Percentiles rank a stretch among this genome's conserved stretches.
Evolutionary conservation across 2,329 filamentous ascomycete genomes (phyloP).

Genomic region (Cytospora schulzeri): DNA sequence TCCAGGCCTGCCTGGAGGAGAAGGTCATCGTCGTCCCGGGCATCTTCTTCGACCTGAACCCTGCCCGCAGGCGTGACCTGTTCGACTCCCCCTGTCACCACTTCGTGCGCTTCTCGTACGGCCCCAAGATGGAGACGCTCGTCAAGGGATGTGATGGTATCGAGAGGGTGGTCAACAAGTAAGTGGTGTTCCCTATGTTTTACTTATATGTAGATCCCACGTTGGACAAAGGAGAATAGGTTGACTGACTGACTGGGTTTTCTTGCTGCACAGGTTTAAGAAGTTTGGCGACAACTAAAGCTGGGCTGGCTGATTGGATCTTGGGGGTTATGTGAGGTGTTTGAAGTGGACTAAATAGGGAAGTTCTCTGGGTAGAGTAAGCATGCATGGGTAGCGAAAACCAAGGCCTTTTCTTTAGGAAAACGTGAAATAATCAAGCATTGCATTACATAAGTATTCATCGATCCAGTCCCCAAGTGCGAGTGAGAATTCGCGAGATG

Average conservation of each 20-base stretch:
- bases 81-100: slow-evolving; percentile 96
- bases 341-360: neutral
- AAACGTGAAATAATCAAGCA: neutral
- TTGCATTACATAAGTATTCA: neutral
- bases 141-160: slow-evolving; percentile 82
- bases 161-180: slow-evolving; percentile 77
- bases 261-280: slow-evolving; percentile 28
- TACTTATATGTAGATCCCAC: too few species aligned
- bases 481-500: neutral
- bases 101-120: slow-evolving; percentile 84
- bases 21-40: slow-evolving; percentile 96
- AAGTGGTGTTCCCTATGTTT: slow-evolving; percentile 37
- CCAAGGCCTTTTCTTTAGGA: neutral
- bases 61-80: slow-evolving; percentile 81
- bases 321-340: neutral
- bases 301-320: neutral
- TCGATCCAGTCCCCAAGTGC: neutral
- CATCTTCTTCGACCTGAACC: slow-evolving; percentile 98
- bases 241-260: neutral
- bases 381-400: neutral
- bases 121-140: slow-evolving; percentile 77
- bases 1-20: slow-evolving; percentile 88
- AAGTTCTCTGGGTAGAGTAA: neutral
- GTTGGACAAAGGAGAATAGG: too few species aligned
- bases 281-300: slow-evolving; percentile 21